These are phyloP conservation scores for Mortierella sp. DNA, from an alignment of 371 early-diverging fungal species.

Conservation along the genomic window DNA sequence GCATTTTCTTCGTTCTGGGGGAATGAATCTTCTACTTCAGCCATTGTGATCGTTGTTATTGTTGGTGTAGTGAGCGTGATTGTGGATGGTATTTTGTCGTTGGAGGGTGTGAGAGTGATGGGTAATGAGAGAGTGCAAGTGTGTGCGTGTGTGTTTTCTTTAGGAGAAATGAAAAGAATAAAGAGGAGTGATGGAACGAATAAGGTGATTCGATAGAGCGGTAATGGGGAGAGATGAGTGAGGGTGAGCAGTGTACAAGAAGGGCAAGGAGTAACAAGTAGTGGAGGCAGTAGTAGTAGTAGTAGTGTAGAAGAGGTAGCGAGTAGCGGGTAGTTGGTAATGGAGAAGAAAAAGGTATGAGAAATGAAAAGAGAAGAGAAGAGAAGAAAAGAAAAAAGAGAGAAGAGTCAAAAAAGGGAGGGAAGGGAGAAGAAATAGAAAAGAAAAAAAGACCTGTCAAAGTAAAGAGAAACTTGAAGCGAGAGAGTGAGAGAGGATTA, in stretches of 20 bases:
- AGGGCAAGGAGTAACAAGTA: too few species aligned
- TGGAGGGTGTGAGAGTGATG: background rate
- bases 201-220: background rate
- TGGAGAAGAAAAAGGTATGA: background rate
- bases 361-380: background rate
- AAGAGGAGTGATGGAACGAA: background rate
- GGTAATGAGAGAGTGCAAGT: background rate
- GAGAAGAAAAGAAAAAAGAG: background rate
- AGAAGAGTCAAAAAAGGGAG: background rate
- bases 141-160: background rate
- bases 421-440: background rate
- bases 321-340: background rate
- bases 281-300: too few species aligned
- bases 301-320: too few species aligned
- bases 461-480: background rate
- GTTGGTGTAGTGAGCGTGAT: background rate
- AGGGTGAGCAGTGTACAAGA: background rate
- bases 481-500: background rate
- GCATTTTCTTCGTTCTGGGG: conserved; percentile 41
- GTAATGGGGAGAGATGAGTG: too few species aligned
- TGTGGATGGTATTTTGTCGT: background rate
- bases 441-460: background rate
- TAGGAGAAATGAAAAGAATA: background rate
- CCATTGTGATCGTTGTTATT: background rate
- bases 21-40: conserved; percentile 37